These are phyloP conservation scores for Cystobasidium sp. DNA, from an alignment of 1,284 basidiomycete species.

Conservation along the genomic window DNA sequence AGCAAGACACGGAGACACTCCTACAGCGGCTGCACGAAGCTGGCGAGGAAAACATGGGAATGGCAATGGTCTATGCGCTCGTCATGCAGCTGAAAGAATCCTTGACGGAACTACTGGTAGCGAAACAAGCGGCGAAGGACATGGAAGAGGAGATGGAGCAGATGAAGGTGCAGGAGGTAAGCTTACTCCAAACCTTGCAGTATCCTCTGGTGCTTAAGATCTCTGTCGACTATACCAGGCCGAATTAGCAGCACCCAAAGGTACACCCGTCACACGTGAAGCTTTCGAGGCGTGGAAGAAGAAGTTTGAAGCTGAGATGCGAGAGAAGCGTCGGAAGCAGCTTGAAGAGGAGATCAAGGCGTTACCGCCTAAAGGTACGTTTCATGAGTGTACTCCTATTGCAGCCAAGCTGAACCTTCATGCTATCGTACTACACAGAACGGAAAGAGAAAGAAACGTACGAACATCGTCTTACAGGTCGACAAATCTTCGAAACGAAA, in stretches of 20 bases:
- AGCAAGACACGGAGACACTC: conserved; percentile 4
- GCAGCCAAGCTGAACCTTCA: neutral
- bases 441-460: conserved; percentile 33
- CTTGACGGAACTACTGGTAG: conserved; percentile 67
- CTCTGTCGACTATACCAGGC: conserved; percentile 63
- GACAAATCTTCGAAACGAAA: conserved; percentile 34
- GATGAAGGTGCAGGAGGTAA: conserved; percentile 68
- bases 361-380: conserved; percentile 69
- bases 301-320: conserved; percentile 73
- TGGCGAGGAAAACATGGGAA: conserved; percentile 56
- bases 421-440: conserved; percentile 1
- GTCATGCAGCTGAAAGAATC: conserved; percentile 81
- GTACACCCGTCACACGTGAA: conserved; percentile 83
- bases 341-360: conserved; percentile 82
- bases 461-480: conserved; percentile 25
- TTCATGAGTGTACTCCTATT: conserved; percentile 55
- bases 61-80: conserved; percentile 97
- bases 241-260: conserved; percentile 83
- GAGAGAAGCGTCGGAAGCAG: conserved; percentile 66
- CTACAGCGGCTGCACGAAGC: conserved; percentile 4
- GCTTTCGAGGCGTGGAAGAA: conserved; percentile 81
- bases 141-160: conserved; percentile 63
- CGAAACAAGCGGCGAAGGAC: conserved; percentile 50
- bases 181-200: conserved; percentile 52
- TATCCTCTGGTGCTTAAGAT: neutral